Conservation (phyloP, 129 eudicot species). For the Ambrosia artemisiifolia region DNA sequence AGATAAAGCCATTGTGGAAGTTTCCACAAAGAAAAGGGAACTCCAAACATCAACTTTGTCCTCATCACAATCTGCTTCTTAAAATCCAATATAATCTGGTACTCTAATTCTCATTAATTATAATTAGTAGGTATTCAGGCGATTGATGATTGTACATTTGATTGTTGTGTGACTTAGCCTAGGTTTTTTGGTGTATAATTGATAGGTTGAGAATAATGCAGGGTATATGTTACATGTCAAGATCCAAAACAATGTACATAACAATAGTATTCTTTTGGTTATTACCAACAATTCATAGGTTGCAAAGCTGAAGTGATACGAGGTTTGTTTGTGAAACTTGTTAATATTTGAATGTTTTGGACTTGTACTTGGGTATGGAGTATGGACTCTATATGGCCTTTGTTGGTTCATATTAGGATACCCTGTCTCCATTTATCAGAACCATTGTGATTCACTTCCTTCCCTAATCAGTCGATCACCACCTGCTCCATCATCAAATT, state of each 20-base stretch:
- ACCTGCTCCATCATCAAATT: no score
- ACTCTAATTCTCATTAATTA: conserved; percentile 23
- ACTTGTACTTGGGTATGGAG: no score
- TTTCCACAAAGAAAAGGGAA: conserved; percentile 37
- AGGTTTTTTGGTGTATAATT: conserved; percentile 19
- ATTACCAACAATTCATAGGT: no score
- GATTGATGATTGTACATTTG: conserved; percentile 20
- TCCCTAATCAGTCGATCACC: no score
- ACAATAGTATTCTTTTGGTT: no score
- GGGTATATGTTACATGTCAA: conserved; percentile 24
- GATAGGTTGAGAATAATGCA: conserved; percentile 28
- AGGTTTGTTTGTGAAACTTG: no score
- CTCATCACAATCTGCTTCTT: conserved; percentile 30
- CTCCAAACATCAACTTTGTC: conserved; percentile 46
- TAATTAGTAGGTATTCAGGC: background rate
- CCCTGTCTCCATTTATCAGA: no score
- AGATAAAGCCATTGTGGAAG: conserved; percentile 57
- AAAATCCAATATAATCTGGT: conserved; percentile 16
- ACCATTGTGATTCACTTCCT: no score
- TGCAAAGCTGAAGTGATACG: no score
- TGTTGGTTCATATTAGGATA: no score
- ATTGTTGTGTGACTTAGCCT: conserved; percentile 29
- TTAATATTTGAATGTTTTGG: no score
- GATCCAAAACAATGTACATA: conserved; percentile 35
- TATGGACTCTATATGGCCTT: no score